Evolutionary conservation across 2,329 filamentous ascomycete genomes (phyloP).

Genomic region (Fonsecaea multimorphosa): DNA sequence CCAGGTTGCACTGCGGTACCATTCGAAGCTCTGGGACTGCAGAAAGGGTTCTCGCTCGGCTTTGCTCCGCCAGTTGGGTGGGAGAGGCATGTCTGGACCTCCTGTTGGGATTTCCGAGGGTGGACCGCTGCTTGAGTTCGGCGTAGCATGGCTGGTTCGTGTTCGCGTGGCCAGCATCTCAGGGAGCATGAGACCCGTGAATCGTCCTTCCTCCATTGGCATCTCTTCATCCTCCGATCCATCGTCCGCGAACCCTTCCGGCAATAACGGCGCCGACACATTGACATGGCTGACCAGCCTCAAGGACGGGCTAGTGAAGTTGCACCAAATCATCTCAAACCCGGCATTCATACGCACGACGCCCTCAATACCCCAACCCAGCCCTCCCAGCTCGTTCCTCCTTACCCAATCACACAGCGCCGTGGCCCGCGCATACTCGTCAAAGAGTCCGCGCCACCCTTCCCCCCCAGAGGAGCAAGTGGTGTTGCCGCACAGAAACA

Average conservation of each 20-base stretch:
- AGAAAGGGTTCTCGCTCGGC: slow-evolving; percentile 50
- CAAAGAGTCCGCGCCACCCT: slow-evolving; percentile 47
- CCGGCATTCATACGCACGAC: slow-evolving; percentile 60
- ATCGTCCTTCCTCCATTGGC: background rate
- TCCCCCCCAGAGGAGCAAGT: slow-evolving; percentile 45
- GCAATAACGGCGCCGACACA: slow-evolving; percentile 53
- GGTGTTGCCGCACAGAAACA: slow-evolving; percentile 57
- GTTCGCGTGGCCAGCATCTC: slow-evolving; percentile 10
- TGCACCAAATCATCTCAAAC: slow-evolving; percentile 61
- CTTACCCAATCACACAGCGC: slow-evolving; percentile 57
- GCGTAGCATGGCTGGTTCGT: background rate
- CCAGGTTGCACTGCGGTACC: slow-evolving; percentile 54
- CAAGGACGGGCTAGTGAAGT: slow-evolving; percentile 55
- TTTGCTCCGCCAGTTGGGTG: slow-evolving; percentile 47
- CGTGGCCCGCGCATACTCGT: slow-evolving; percentile 57
- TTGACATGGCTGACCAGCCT: slow-evolving; percentile 54
- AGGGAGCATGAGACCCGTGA: background rate
- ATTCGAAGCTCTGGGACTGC: slow-evolving; percentile 51
- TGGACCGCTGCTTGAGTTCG: background rate
- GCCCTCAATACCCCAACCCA: slow-evolving; percentile 58
- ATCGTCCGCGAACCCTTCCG: slow-evolving; percentile 14
- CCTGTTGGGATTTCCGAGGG: slow-evolving; percentile 14
- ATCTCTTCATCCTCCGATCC: background rate
- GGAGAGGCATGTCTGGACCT: slow-evolving; percentile 45
- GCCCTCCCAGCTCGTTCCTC: slow-evolving; percentile 50